Evolutionary conservation across 2,329 filamentous ascomycete species (phyloP).

Genomic region (Alternaria sp.): DNA sequence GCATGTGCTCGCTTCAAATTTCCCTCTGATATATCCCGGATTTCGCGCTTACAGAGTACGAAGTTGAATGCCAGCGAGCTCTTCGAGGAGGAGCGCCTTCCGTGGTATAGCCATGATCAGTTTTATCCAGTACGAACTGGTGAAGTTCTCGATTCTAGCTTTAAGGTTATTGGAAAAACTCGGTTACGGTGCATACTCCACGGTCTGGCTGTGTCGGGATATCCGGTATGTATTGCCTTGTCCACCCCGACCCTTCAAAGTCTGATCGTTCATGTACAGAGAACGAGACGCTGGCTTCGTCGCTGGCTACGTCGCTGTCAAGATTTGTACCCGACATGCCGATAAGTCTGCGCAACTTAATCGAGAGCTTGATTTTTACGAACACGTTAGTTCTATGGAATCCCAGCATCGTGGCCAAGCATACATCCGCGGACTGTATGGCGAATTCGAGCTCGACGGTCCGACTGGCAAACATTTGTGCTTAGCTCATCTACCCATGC

Average conservation of each 20-base stretch:
- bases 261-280: constrained; percentile 27
- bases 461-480: constrained; percentile 37
- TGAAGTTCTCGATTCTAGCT: constrained; percentile 34
- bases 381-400: constrained; percentile 37
- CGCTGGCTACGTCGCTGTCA: constrained; percentile 31
- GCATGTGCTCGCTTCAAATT: constrained; percentile 35
- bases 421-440: constrained; percentile 32
- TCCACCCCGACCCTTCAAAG: constrained; percentile 28
- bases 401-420: constrained; percentile 34
- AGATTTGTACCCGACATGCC: constrained; percentile 33
- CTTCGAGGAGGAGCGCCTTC: constrained; percentile 33
- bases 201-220: constrained; percentile 41
- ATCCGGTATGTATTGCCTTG: constrained; percentile 32
- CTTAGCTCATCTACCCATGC: constrained; percentile 39
- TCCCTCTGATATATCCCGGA: constrained; percentile 29
- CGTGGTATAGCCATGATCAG: constrained; percentile 31
- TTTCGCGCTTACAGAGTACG: constrained; percentile 33
- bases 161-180: constrained; percentile 41
- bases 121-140: constrained; percentile 38
- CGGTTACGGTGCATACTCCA: constrained; percentile 38
- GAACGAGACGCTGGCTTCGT: constrained; percentile 31
- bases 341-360: constrained; percentile 21
- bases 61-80: constrained; percentile 32
- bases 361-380: constrained; percentile 38
- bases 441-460: constrained; percentile 33